Conservation (phyloP, 495 filamentous ascomycete genomes). For the Hamigera avellanea region DNA sequence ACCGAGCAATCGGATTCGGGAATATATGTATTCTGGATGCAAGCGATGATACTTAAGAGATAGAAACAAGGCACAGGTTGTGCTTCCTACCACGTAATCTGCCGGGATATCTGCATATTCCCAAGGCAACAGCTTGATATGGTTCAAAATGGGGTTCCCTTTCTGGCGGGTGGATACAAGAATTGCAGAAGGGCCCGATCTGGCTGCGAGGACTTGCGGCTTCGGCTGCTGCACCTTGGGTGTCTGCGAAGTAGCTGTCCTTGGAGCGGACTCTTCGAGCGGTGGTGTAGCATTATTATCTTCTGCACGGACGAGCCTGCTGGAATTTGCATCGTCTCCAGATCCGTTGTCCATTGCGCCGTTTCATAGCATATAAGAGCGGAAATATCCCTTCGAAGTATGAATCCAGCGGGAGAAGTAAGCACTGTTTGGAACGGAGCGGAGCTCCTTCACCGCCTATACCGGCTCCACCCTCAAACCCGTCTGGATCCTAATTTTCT, state of each 20-base stretch:
- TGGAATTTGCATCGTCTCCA: conserved; percentile 46
- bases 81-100: conserved; percentile 80
- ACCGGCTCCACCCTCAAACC: conserved; percentile 12
- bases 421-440: not conserved
- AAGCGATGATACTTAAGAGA: conserved; percentile 95
- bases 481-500: conserved; percentile 25
- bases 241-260: conserved; percentile 6
- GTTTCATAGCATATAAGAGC: too few relatives aligned
- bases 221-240: conserved; percentile 72
- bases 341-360: conserved; percentile 48
- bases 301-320: conserved; percentile 39
- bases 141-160: conserved; percentile 84
- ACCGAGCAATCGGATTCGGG: conserved; percentile 66
- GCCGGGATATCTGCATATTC: conserved; percentile 92
- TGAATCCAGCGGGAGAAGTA: too few relatives aligned
- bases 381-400: too few relatives aligned
- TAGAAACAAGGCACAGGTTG: conserved; percentile 85
- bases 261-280: conserved; percentile 11
- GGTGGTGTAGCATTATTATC: conserved; percentile 10
- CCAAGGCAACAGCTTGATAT: conserved; percentile 78
- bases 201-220: conserved; percentile 64
- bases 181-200: conserved; percentile 62
- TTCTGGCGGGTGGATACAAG: conserved; percentile 81
- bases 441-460: conserved; percentile 11
- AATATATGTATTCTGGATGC: conserved; percentile 97